Base-by-base conservation (phyloP, 768 basidiomycete genomes). In the Candolleomyces aberdarensis region DNA sequence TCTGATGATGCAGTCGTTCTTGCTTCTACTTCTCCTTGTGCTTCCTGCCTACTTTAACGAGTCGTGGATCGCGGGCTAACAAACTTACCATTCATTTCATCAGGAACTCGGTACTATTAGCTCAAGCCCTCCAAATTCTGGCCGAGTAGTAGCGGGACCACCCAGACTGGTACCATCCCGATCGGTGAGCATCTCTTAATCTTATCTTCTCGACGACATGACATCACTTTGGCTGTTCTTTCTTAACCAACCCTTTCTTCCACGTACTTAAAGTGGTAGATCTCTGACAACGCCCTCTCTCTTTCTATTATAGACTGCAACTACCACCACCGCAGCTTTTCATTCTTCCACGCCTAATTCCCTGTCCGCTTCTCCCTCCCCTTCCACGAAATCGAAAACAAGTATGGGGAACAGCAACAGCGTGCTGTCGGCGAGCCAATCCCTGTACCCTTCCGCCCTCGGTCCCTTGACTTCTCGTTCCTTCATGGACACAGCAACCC, bases 151-250 rank as follows among this genome's bases (percentile, higher is more conserved):
- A 20, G 36, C 49, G n/a, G 31, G 32, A 56, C 19, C 53, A 46
- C 6, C 15, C 44, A 56, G 26, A 44, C 46, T 32, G 36, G 29
- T 54, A 64, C 51, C 59, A 64, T 56, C 66, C 62, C 64, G 63
- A 64, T 69, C 65, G 66, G 72, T 73, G 62, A 65, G 72, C 65
- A 58, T 59, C 54, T 57, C 55, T 65, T 58, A 57, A 58, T 49
- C 58, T 57, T 59, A 57, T 36, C 36, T 36, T 36, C 11, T 36
- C 11, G 36, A 36, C 36, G 36, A 59, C 56, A 67, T 70, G 67
- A 69, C 65, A 67, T 70, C 68, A 67, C 58, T 43, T 44, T 26
- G 10, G 14, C 52, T 39, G n/a, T 39, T 32, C 52, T 36, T 54
- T 54, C 17, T 20, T 14, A n/a, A 17, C 26, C 26, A 36, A 36